Conservation (phyloP, 2,329 filamentous ascomycete species). For the Claviceps sp. region DNA sequence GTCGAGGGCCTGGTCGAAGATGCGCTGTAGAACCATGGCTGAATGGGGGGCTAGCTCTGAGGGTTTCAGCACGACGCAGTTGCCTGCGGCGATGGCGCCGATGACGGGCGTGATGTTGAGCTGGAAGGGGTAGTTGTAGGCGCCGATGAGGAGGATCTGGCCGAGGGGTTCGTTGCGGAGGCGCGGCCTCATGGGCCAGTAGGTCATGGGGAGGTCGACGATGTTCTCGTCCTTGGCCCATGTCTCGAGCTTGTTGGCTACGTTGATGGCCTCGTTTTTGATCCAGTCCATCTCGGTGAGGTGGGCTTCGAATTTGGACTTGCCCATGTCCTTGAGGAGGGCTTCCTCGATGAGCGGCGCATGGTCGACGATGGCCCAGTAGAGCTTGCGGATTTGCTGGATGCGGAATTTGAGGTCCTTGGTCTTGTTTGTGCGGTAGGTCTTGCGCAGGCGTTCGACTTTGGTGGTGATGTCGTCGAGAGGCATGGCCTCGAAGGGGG, state of each 20-base stretch:
- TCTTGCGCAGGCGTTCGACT: constrained; percentile 46
- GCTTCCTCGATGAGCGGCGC: constrained; percentile 60
- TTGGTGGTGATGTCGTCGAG: constrained; percentile 51
- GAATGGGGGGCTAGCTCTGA: constrained; percentile 68
- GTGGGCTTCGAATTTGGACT: constrained; percentile 60
- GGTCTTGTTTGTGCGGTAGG: constrained; percentile 71
- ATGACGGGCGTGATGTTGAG: constrained; percentile 66
- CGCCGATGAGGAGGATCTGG: constrained; percentile 69
- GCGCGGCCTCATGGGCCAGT: constrained; percentile 56
- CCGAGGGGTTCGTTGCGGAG: constrained; percentile 84
- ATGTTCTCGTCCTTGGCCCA: constrained; percentile 76
- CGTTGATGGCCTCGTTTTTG: constrained; percentile 68
- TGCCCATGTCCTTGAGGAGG: constrained; percentile 63
- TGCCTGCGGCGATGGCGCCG: constrained; percentile 85
- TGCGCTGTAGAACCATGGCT: constrained; percentile 66
- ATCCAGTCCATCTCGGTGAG: constrained; percentile 66
- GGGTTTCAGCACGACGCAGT: constrained; percentile 81
- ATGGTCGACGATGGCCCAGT: constrained; percentile 82
- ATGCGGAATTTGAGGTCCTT: constrained; percentile 71
- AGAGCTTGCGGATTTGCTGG: constrained; percentile 80
- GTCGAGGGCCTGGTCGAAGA: constrained; percentile 66
- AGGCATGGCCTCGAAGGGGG: constrained; percentile 44
- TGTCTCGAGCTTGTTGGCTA: constrained; percentile 62
- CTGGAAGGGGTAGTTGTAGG: constrained; percentile 89
- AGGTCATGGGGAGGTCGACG: constrained; percentile 53